Evolutionary conservation across 2,329 filamentous ascomycete species (phyloP).

Genomic region (Elsinoe ampelina): DNA sequence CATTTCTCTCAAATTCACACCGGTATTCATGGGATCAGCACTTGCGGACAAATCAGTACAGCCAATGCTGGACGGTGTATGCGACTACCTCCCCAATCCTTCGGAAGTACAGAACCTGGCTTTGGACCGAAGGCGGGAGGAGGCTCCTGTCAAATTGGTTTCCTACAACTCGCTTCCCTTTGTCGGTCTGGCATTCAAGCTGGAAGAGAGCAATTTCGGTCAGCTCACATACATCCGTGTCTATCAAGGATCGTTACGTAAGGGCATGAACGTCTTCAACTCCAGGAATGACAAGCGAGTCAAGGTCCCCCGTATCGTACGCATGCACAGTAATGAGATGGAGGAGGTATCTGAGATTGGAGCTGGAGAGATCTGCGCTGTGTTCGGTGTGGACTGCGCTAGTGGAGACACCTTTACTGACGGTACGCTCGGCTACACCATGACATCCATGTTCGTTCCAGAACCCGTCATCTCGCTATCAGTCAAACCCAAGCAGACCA

Average conservation of each 20-base stretch:
- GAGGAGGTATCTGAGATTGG: conserved; percentile 89
- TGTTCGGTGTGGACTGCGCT: conserved; percentile 95
- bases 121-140: conserved; percentile 69
- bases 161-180: conserved; percentile 92
- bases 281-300: conserved; percentile 92
- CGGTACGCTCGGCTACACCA: conserved; percentile 80
- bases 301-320: conserved; percentile 91
- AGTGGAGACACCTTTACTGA: conserved; percentile 98
- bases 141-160: conserved; percentile 75
- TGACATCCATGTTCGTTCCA: conserved; percentile 97
- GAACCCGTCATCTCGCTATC: conserved; percentile 97
- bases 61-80: conserved; percentile 92
- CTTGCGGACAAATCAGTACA: conserved; percentile 91
- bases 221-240: conserved; percentile 98
- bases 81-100: conserved; percentile 91
- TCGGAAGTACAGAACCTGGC: conserved; percentile 81
- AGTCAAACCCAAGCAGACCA: conserved; percentile 89
- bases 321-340: conserved; percentile 99
- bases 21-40: conserved; percentile 93
- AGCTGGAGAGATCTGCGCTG: conserved; percentile 94
- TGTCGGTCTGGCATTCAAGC: conserved; percentile 93
- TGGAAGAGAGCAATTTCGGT: conserved; percentile 97
- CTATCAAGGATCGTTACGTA: conserved; percentile 84
- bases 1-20: conserved; percentile 80
- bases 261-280: conserved; percentile 87